These are phyloP conservation scores for Nannochloropsis salina DNA, from an alignment of 108 stramenopile species.

Conservation along the genomic window DNA sequence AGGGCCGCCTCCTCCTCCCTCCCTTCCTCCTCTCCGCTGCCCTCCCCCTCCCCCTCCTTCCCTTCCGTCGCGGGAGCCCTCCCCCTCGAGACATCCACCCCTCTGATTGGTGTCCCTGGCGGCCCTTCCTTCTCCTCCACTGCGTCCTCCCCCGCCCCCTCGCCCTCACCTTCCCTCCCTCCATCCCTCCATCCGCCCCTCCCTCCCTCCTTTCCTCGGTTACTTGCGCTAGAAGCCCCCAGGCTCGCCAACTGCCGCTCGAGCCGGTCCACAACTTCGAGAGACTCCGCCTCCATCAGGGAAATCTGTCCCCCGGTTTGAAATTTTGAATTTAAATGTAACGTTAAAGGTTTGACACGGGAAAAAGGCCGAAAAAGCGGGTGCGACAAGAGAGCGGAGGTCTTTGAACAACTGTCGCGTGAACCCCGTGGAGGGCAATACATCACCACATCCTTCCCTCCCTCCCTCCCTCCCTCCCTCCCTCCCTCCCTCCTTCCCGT, in stretches of 20 bases:
- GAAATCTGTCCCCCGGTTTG: too few relatives aligned
- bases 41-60: neutral
- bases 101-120: too few relatives aligned
- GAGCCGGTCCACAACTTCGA: neutral
- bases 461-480: too few relatives aligned
- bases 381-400: neutral
- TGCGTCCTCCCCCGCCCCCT: too few relatives aligned
- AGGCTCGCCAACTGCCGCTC: neutral
- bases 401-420: neutral
- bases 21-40: neutral
- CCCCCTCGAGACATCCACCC: neutral
- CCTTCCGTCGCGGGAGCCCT: neutral
- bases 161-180: neutral
- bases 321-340: too few relatives aligned
- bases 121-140: too few relatives aligned
- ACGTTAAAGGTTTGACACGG: too few relatives aligned
- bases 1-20: neutral
- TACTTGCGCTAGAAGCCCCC: neutral
- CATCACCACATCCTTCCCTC: neutral
- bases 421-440: neutral
- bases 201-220: neutral
- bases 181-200: neutral
- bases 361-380: neutral
- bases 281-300: neutral
- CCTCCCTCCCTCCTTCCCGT: neutral